Percentiles rank a stretch among this genome's conserved stretches.
These are phyloP conservation scores for Phytophthora litchii DNA, from an alignment of 352 stramenopile genomes.

Conservation along the genomic window DNA sequence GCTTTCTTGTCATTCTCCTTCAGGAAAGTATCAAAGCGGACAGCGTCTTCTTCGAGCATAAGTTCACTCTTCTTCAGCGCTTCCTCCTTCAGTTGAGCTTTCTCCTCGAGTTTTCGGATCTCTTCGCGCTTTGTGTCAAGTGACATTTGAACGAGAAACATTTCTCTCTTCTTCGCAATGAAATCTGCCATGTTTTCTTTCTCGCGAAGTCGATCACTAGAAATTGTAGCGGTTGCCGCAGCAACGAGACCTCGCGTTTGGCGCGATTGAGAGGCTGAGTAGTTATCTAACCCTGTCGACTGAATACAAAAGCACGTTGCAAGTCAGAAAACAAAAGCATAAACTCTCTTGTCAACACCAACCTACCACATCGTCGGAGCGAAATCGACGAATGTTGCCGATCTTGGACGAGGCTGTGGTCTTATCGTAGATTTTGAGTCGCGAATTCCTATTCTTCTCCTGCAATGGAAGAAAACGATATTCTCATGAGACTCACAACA, in stretches of 20 bases:
- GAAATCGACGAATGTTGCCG: constrained; percentile 81
- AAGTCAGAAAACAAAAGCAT: not conserved
- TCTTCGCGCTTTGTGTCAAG: constrained; percentile 97
- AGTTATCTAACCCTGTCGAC: constrained; percentile 52
- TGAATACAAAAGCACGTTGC: constrained; percentile 14
- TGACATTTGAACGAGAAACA: constrained; percentile 97
- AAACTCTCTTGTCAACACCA: not conserved
- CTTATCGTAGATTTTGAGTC: constrained; percentile 92
- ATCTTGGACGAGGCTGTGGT: constrained; percentile 79
- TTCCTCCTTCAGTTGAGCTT: constrained; percentile 95
- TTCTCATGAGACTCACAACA: constrained; percentile 2
- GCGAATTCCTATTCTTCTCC: constrained; percentile 64
- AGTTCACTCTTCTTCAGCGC: constrained; percentile 94
- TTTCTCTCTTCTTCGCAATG: constrained; percentile 96
- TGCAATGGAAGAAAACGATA: constrained; percentile 10
- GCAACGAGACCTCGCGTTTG: constrained; percentile 81
- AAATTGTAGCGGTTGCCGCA: constrained; percentile 81
- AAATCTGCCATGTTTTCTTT: constrained; percentile 97
- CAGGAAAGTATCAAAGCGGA: constrained; percentile 96
- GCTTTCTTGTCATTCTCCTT: constrained; percentile 98
- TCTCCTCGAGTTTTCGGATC: constrained; percentile 96
- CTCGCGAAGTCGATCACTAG: constrained; percentile 87
- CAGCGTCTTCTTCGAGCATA: constrained; percentile 96
- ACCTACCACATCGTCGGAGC: constrained; percentile 61
- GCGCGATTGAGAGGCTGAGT: constrained; percentile 70